Evolutionary conservation across 306 rosid genomes (phyloP), one percentile per base, ranked within the genome.

Genomic region (Hippophae tibetana): DNA sequence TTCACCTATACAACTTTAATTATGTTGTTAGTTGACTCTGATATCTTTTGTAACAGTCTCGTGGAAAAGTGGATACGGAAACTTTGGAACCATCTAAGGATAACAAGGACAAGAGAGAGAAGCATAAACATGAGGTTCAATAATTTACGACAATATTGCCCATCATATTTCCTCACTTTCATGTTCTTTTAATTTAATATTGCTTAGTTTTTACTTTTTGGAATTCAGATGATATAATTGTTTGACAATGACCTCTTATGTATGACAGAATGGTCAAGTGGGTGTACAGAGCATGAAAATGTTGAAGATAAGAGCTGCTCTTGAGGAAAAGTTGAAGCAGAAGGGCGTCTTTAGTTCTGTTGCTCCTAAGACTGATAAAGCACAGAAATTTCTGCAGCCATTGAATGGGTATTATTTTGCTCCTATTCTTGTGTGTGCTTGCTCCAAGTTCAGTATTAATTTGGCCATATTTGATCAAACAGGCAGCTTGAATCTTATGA

Each of bases 281-380:
- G 81, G 84, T 41, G 53, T 51, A 42, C 87, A 79, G 71, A 90
- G 96, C 81, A 73, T 78, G 79, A 82, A 76, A 79, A 90, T 87
- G 92, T 69, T 90, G 10, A 85, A 79, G 75, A 77, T 81, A 38
- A 87, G 96, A 81, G 92, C 89, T 59, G 79, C 85, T 49, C 96
- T 85, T 8, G 95, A 81, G 72, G 87, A 83, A 79, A 87, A 77
- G 40, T 72, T 85, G 78, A 87, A 79, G 73, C 81, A 85, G 62
- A 78, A 81, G 84, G 95, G 85, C 60, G 62, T 79, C 59, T 68
- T 74, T 49, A 71, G 77, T 42, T 76, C 84, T 46, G 60, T 60
- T 58, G 56, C 81, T 67, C 77, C 86, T 56, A 84, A 80, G 80
- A 69, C 72, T 60, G 68, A 67, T 59, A 77, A 57, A 67, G 61